Conservation (phyloP, 441 rosid species). For the Populus hybrid region DNA sequence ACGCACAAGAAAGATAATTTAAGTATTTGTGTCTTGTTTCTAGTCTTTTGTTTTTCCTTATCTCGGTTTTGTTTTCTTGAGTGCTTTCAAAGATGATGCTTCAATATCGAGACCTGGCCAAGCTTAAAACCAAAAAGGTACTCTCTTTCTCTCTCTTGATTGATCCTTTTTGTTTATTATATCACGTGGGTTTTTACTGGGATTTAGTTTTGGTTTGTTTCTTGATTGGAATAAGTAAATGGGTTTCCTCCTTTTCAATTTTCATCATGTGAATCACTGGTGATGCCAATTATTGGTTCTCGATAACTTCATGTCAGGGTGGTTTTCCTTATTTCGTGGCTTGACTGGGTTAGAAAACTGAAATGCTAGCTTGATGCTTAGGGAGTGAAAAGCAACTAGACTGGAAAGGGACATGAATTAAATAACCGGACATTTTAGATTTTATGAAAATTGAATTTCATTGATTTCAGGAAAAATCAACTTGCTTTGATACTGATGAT, state of each 20-base stretch:
- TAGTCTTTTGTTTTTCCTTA: not conserved
- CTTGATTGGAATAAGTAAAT: not conserved
- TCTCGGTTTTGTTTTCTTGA: not conserved
- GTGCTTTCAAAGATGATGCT: constrained; percentile 45
- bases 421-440: not conserved
- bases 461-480: not conserved
- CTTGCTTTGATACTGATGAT: not conserved
- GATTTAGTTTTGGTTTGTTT: not conserved
- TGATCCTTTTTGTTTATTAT: not conserved
- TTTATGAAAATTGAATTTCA: not conserved
- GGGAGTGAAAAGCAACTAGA: not conserved
- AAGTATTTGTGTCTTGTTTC: not conserved
- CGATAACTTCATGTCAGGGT: not conserved
- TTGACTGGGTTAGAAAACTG: not conserved
- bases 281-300: not conserved
- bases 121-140: constrained; percentile 50
- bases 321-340: not conserved
- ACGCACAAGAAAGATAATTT: not conserved
- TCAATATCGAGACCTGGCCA: constrained; percentile 38
- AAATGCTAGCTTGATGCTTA: not conserved
- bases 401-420: not conserved
- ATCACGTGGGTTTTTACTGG: not conserved
- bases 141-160: not conserved
- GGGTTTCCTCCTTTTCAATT: too few relatives aligned
- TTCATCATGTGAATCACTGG: not conserved